These are phyloP conservation scores for Hyphopichia khmerensis DNA, from an alignment of 1,139 yeast species.

Conservation along the genomic window DNA sequence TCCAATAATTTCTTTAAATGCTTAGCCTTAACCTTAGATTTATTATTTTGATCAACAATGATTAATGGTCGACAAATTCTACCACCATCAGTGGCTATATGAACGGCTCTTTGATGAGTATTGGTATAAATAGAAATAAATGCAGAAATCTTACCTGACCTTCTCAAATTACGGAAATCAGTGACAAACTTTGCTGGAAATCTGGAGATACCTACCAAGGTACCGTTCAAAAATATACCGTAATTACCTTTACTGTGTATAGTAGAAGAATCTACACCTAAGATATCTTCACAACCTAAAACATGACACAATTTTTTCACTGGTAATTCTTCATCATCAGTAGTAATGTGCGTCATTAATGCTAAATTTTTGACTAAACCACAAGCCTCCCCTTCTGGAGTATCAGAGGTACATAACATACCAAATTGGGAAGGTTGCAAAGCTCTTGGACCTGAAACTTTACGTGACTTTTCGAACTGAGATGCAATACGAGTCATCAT, in stretches of 20 bases:
- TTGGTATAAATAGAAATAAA: constrained; percentile 90
- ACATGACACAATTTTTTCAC: constrained; percentile 71
- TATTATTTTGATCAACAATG: constrained; percentile 68
- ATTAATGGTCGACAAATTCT: constrained; percentile 96
- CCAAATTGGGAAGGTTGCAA: constrained; percentile 98
- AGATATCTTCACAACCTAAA: constrained; percentile 87
- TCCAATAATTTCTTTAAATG: constrained; percentile 62
- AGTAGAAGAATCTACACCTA: constrained; percentile 79
- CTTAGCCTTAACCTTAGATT: constrained; percentile 66
- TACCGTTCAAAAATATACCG: constrained; percentile 91
- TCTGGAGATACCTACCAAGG: constrained; percentile 84
- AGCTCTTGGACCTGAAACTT: constrained; percentile 98
- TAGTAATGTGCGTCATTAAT: constrained; percentile 96
- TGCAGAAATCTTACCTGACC: constrained; percentile 84
- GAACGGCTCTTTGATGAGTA: constrained; percentile 87
- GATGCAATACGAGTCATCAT: constrained; percentile 99
- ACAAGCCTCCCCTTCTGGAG: constrained; percentile 99
- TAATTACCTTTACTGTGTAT: constrained; percentile 74
- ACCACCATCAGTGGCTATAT: constrained; percentile 98
- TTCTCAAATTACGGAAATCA: constrained; percentile 75
- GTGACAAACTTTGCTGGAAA: constrained; percentile 80
- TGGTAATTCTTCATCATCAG: constrained; percentile 96
- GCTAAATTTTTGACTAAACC: constrained; percentile 97
- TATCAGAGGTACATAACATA: constrained; percentile 97
- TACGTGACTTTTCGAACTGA: constrained; percentile 95